These are phyloP conservation scores for Lophiotrema nucula DNA, from an alignment of 495 filamentous ascomycete genomes.

Conservation along the genomic window DNA sequence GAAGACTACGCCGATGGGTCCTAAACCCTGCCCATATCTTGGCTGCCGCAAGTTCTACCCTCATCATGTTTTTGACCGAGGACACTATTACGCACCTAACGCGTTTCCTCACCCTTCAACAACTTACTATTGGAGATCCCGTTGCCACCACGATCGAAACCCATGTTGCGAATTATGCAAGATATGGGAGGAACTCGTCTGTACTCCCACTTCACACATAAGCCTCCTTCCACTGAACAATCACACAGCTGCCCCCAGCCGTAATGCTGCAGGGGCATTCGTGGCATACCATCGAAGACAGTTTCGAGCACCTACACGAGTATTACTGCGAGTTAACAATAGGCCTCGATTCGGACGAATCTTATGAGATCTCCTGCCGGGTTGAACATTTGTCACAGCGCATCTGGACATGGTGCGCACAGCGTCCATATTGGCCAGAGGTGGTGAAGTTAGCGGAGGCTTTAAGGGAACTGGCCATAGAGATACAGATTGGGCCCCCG, in stretches of 20 bases:
- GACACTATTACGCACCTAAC: no score
- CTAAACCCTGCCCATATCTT: no score
- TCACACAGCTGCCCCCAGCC: no score
- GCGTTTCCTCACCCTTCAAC: no score
- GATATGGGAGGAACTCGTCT: not conserved
- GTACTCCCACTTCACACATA: not conserved
- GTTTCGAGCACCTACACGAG: not conserved
- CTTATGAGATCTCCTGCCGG: not conserved
- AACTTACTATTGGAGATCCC: not conserved
- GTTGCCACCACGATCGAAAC: not conserved
- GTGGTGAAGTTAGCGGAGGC: no score
- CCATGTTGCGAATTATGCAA: slow-evolving; percentile 3
- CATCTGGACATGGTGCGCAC: not conserved
- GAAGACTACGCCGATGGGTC: no score
- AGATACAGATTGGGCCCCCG: slow-evolving; percentile 3
- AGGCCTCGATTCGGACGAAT: no score
- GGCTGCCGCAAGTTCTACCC: no score
- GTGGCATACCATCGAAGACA: not conserved
- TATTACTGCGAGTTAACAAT: no score
- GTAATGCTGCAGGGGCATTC: no score
- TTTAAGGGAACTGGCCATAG: slow-evolving; percentile 6
- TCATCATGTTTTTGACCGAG: no score
- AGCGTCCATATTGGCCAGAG: no score
- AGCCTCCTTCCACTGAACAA: not conserved
- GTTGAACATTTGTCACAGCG: not conserved